Evolutionary conservation across 2,329 filamentous ascomycete genomes (phyloP), one percentile per base, ranked within the genome.

Genomic region (Magnaporthiopsis poae): DNA sequence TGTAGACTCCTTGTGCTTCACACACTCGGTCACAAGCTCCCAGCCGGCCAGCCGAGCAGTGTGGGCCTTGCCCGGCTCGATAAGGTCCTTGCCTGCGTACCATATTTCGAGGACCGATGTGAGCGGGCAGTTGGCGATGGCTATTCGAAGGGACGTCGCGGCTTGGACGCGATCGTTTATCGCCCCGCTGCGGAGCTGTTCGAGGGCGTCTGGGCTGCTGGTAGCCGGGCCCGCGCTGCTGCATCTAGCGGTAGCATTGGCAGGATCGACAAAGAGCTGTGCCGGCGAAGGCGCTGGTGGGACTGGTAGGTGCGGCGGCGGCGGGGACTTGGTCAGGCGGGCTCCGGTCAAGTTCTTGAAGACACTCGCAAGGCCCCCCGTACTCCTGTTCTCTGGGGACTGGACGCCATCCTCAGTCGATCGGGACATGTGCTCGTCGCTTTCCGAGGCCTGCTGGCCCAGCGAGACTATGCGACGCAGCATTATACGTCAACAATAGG

Each of bases 21-120:
- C 86, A 71, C 87, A 90, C 71, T 88, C 86, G 33, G 82, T 84
- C 61, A 90, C 76, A 13, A 90, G 81, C 70, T 86, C 84, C 82
- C 87, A 90, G 25, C 86, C 88, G n/a, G 84, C 83, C 63, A 77
- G 76, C 33, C 88, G 82, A 69, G 82, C 81, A 35, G 80, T 75
- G 5, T 73, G 73, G n/a, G 85, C 75, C 66, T 88, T 87, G 29
- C 77, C 74, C 8, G 82, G 76, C 35, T 88, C 81, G 67, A 90
- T 86, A 67, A 90, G 78, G 71, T 90, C 87, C 73, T 87, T 88
- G 62, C 82, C 86, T 18, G 86, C 85, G 69, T 86, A 83, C 86
- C 88, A 90, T 67, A 90, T 87, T 62, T 86, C 83, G 63, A 85
- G 78, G 15, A 87, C 81, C 7, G 84, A 81, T 67, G 82, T 83